Evolutionary conservation across 1,284 basidiomycete species (phyloP).

Genomic region (Leccinum insolens): DNA sequence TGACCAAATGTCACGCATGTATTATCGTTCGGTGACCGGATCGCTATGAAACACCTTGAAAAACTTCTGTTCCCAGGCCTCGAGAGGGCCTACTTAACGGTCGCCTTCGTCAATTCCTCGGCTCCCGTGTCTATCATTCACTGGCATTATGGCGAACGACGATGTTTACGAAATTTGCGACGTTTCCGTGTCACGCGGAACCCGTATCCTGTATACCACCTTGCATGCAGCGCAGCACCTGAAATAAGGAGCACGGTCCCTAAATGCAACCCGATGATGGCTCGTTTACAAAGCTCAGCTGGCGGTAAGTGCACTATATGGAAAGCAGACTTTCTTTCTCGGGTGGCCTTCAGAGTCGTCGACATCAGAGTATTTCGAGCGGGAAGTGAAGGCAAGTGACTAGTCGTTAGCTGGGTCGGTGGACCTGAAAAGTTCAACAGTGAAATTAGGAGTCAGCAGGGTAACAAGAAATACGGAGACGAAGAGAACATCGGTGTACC

Average conservation of each 20-base stretch:
- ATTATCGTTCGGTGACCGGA: too few species aligned
- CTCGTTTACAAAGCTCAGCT: background rate
- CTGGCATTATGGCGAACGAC: background rate
- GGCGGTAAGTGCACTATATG: background rate
- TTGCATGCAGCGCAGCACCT: background rate
- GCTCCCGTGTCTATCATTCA: background rate
- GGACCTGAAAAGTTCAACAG: background rate
- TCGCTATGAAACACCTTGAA: too few species aligned
- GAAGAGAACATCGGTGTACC: background rate
- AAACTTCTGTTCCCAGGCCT: background rate
- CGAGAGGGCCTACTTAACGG: background rate
- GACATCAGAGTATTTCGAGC: background rate
- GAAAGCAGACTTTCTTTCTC: background rate
- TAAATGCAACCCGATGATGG: background rate
- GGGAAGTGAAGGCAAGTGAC: background rate
- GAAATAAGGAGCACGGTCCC: background rate
- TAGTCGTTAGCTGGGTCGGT: background rate
- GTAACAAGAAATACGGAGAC: background rate
- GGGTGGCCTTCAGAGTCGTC: background rate
- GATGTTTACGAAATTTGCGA: background rate
- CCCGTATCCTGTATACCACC: background rate
- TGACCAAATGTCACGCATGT: too few species aligned
- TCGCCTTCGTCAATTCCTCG: background rate
- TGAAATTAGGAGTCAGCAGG: background rate
- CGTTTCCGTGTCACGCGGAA: background rate